Evolutionary conservation across 352 stramenopile species (phyloP), one percentile per base, ranked within the genome.

Genomic region (Globisporangium uncinulatum): DNA sequence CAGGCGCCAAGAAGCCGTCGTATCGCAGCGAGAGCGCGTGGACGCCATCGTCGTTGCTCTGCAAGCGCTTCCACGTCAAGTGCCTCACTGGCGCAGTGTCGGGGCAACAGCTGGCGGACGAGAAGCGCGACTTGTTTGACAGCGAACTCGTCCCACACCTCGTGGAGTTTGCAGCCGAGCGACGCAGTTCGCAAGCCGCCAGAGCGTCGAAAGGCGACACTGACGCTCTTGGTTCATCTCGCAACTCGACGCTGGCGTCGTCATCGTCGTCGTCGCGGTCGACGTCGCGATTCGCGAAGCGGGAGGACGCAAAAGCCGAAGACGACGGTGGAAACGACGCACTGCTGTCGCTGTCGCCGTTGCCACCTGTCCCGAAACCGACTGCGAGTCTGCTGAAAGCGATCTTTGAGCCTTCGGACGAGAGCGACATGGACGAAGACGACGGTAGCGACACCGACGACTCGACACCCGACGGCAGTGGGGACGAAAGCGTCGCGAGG

Each of bases 41-140:
- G 81, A 73, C 86, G 24, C 85, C 85, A 5, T 81, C 78, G 32
- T 63, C 71, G 9, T 48, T 95, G 20, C 67, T 95, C 0, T 93
- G 85, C 64, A 95, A 95, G 59, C 85, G 85, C 6, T 95, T 92
- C 56, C 81, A 75, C 41, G 74, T 91, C 2, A 87, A 89, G 39
- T 89, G 80, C 36, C 39, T 65, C 21, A 29, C 47, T 29, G 69
- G 63, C 45, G 60, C 17, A n/a, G 68, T 69, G 1, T 60, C 69
- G 2, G n/a, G 6, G 64, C 60, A 7, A 61, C 61, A 2, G 67
- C 62, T 31, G 24, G 11, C 50, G 5, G 62, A 61, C 9, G 64
- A 73, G 14, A 73, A 71, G 43, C 66, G 48, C 2, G 71, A 88
- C 21, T 59, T 91, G 31, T 94, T 91, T 51, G 71, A 88, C 31